These are phyloP conservation scores for Lachnellula suecica DNA, from an alignment of 2,329 filamentous ascomycete genomes.

Conservation along the genomic window DNA sequence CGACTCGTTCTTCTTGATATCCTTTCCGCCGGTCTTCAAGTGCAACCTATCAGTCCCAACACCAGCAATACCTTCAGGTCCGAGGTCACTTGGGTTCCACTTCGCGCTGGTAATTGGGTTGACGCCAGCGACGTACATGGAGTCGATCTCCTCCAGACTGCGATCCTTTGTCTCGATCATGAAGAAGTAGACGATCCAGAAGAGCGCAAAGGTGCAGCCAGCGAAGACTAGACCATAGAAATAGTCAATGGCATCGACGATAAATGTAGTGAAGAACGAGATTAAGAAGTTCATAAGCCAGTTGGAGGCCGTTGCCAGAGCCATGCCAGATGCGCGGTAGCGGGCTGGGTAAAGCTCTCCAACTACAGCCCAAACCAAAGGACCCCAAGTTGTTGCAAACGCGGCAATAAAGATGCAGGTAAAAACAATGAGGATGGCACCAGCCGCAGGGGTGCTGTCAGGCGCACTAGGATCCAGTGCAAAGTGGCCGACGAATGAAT, in stretches of 20 bases:
- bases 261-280: conserved; percentile 78
- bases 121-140: conserved; percentile 63
- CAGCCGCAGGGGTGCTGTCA: conserved; percentile 46
- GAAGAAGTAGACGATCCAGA: conserved; percentile 74
- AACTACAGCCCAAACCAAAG: conserved; percentile 66
- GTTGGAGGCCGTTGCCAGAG: conserved; percentile 60
- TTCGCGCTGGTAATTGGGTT: conserved; percentile 40
- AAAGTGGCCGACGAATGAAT: conserved; percentile 51
- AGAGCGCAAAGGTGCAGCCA: conserved; percentile 62
- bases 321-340: conserved; percentile 59
- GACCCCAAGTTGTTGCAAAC: conserved; percentile 70
- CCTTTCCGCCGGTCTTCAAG: background rate
- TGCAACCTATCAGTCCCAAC: background rate
- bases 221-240: conserved; percentile 73
- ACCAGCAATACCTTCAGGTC: conserved; percentile 12
- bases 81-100: conserved; percentile 24
- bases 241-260: conserved; percentile 63
- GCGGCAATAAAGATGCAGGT: conserved; percentile 65
- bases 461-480: conserved; percentile 41
- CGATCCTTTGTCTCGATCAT: conserved; percentile 73
- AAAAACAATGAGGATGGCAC: conserved; percentile 64
- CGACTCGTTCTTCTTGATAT: conserved; percentile 8
- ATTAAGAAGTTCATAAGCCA: conserved; percentile 71
- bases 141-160: conserved; percentile 76
- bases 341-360: conserved; percentile 66